A percentile compares a stretch with the other conserved stretches of the same genome.
phyloP scores from a whole-genome alignment of 495 filamentous ascomycete genomes.

The Aspergillus avenaceus region DNA sequence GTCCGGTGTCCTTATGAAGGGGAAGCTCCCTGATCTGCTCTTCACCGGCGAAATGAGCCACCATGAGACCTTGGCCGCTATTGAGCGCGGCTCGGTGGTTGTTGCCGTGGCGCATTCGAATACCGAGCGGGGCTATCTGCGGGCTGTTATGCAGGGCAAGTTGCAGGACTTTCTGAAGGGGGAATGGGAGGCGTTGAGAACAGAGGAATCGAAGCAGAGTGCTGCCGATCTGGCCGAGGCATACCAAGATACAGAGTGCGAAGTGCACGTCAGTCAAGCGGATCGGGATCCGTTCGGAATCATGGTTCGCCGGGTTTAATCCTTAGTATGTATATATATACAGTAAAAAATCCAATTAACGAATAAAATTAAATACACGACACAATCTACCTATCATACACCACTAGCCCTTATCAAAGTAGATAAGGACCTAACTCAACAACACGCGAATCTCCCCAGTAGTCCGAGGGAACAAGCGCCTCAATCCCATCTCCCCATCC shows the following conservation, averaged over 20 bases:
- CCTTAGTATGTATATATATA: neutral
- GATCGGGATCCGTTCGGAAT: conserved; percentile 80
- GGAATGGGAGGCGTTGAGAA: conserved; percentile 47
- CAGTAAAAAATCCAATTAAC: neutral
- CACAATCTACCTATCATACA: too few species aligned
- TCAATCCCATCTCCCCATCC: conserved; percentile 44
- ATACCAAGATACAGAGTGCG: conserved; percentile 45
- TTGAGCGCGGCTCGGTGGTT: conserved; percentile 82
- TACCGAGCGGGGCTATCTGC: conserved; percentile 77
- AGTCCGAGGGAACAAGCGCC: conserved; percentile 75
- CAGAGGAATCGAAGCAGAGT: conserved; percentile 29
- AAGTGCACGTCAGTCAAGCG: conserved; percentile 68
- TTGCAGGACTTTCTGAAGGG: conserved; percentile 52
- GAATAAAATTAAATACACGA: neutral
- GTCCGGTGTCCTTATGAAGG: conserved; percentile 63
- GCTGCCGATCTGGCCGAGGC: conserved; percentile 35
- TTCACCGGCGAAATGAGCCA: conserved; percentile 94
- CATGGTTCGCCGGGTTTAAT: conserved; percentile 53
- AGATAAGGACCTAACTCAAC: conserved; percentile 54
- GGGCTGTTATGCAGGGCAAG: conserved; percentile 61
- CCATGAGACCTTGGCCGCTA: conserved; percentile 81
- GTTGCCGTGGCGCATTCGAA: conserved; percentile 88
- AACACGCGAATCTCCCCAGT: conserved; percentile 81
- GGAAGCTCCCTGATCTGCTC: conserved; percentile 64
- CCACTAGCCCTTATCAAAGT: too few species aligned